These are phyloP conservation scores for Paraphoma chrysanthemicola DNA, from an alignment of 2,329 filamentous ascomycete species.

Conservation along the genomic window DNA sequence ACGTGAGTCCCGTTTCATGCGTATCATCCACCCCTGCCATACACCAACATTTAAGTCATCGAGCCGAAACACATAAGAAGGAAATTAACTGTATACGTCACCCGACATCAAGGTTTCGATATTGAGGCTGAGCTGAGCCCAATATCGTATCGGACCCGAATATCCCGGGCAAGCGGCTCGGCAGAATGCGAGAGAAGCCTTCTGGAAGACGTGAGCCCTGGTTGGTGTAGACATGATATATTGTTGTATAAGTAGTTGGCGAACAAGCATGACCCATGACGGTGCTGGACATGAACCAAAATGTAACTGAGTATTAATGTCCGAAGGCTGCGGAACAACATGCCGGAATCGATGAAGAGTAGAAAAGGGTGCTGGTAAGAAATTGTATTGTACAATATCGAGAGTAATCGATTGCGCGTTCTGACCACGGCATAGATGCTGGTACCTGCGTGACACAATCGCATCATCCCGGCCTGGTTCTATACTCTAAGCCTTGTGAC, in stretches of 20 bases:
- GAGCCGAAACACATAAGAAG: not conserved
- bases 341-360: not conserved
- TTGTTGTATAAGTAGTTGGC: not conserved
- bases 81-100: not conserved
- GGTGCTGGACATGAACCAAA: not conserved
- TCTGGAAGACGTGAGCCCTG: not conserved
- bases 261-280: not conserved
- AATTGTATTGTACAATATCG: not conserved
- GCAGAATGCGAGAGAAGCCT: slow-evolving; percentile 1
- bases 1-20: not conserved
- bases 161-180: not conserved
- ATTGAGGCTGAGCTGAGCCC: not conserved
- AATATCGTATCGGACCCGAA: not conserved
- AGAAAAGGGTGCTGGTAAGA: not conserved
- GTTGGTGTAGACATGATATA: not conserved
- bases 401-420: not conserved
- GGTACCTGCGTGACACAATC: not conserved
- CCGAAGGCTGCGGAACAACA: not conserved
- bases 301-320: not conserved
- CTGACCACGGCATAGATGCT: not conserved
- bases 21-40: not conserved
- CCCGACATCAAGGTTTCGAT: not conserved
- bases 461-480: no score
- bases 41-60: not conserved
- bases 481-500: not conserved